These are phyloP conservation scores for Dipodascus albidus DNA, from an alignment of 805 yeast species.

Conservation along the genomic window DNA sequence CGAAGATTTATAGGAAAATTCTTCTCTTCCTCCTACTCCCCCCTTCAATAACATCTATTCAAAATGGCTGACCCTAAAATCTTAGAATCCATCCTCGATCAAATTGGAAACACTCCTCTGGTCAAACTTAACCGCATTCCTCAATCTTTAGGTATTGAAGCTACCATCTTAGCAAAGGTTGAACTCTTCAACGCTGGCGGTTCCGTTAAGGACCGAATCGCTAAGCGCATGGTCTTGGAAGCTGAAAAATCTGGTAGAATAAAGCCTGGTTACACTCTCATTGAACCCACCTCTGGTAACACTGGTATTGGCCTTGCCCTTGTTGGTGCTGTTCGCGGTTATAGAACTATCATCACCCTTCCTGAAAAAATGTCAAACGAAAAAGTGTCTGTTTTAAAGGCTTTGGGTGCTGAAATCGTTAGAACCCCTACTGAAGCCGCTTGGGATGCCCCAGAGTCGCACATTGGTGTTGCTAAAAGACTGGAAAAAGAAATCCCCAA, in stretches of 20 bases:
- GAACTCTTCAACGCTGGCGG: slow-evolving; percentile 87
- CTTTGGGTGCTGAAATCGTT: slow-evolving; percentile 81
- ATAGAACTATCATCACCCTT: slow-evolving; percentile 74
- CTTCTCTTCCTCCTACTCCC: background rate
- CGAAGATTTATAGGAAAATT: background rate
- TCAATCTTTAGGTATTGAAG: slow-evolving; percentile 62
- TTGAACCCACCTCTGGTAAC: slow-evolving; percentile 86
- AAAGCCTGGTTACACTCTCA: slow-evolving; percentile 75
- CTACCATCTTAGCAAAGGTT: slow-evolving; percentile 53
- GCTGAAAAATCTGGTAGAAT: slow-evolving; percentile 70
- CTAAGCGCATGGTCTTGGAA: slow-evolving; percentile 74
- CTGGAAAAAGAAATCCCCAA: slow-evolving; percentile 76
- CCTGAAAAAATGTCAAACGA: slow-evolving; percentile 92
- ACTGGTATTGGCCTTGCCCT: slow-evolving; percentile 86
- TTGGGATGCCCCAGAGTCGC: slow-evolving; percentile 86
- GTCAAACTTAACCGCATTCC: slow-evolving; percentile 68
- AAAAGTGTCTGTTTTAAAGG: slow-evolving; percentile 77
- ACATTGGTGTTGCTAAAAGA: slow-evolving; percentile 76
- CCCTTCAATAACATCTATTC: background rate
- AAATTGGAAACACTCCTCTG: slow-evolving; percentile 79
- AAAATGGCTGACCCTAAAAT: slow-evolving; percentile 26
- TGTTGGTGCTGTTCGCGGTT: slow-evolving; percentile 78
- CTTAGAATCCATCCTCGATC: slow-evolving; percentile 50
- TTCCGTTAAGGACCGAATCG: slow-evolving; percentile 81
- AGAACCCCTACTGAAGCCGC: slow-evolving; percentile 91